These are phyloP conservation scores for Areca catechu DNA, from an alignment of 176 grass and related monocot genomes.

Conservation along the genomic window DNA sequence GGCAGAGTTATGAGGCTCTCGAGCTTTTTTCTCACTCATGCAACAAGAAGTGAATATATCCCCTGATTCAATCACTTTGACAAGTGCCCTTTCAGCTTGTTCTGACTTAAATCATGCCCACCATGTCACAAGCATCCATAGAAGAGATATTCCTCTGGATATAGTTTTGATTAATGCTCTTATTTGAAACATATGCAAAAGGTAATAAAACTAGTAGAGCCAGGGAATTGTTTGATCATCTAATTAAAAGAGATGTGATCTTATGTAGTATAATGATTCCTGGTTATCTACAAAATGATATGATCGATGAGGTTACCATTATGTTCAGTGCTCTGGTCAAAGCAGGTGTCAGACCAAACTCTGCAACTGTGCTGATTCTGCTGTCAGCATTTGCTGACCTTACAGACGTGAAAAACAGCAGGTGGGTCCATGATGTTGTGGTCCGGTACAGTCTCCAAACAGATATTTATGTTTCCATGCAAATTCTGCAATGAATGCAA, in stretches of 20 bases:
- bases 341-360: slow-evolving; percentile 28
- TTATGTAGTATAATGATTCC: slow-evolving; percentile 41
- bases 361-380: slow-evolving; percentile 31
- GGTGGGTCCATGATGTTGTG: slow-evolving; percentile 35
- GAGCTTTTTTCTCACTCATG: slow-evolving; percentile 34
- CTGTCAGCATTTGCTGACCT: slow-evolving; percentile 32
- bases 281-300: slow-evolving; percentile 30
- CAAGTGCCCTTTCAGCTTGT: slow-evolving; percentile 52
- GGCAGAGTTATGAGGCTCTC: slow-evolving; percentile 23
- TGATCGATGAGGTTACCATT: slow-evolving; percentile 18
- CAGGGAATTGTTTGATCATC: slow-evolving; percentile 39
- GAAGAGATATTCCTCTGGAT: slow-evolving; percentile 41
- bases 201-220: slow-evolving; percentile 23
- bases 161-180: slow-evolving; percentile 46
- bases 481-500: slow-evolving; percentile 41
- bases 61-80: slow-evolving; percentile 40
- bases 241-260: slow-evolving; percentile 34
- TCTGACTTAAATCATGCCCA: slow-evolving; percentile 21
- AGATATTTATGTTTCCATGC: slow-evolving; percentile 44
- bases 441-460: slow-evolving; percentile 31
- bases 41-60: slow-evolving; percentile 29
- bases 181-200: slow-evolving; percentile 36
- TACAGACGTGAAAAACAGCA: slow-evolving; percentile 34
- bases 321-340: slow-evolving; percentile 29
- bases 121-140: slow-evolving; percentile 37